These are phyloP conservation scores for Aspergillus uvarum DNA, from an alignment of 2,329 filamentous ascomycete genomes.

Conservation along the genomic window DNA sequence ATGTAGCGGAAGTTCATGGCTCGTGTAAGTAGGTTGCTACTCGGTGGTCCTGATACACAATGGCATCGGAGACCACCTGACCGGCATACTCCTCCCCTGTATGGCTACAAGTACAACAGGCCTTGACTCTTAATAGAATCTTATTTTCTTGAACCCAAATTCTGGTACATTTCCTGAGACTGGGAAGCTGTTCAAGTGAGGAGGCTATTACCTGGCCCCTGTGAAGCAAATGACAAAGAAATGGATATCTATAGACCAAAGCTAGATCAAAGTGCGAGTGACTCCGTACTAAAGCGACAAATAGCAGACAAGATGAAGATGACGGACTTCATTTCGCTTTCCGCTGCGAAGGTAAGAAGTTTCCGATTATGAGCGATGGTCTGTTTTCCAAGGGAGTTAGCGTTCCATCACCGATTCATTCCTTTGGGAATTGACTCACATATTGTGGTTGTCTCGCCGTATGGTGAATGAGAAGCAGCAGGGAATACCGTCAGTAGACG, in stretches of 20 bases:
- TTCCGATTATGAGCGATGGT: slow-evolving; percentile 91
- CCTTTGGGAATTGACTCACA: slow-evolving; percentile 61
- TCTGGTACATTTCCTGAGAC: slow-evolving; percentile 1
- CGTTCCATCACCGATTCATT: neutral
- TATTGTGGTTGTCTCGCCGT: slow-evolving; percentile 88
- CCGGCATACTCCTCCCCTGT: slow-evolving; percentile 10
- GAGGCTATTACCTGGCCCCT: neutral
- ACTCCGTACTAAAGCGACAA: neutral
- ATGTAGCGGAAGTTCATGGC: neutral
- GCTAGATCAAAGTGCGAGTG: neutral
- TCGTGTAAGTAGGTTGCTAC: neutral
- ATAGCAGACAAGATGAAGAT: neutral
- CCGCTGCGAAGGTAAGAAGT: slow-evolving; percentile 86
- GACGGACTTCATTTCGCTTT: slow-evolving; percentile 37
- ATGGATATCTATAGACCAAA: neutral
- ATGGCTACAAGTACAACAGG: neutral
- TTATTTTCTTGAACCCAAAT: neutral
- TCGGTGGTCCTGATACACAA: neutral
- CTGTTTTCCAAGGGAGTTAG: slow-evolving; percentile 48
- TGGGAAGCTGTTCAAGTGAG: neutral
- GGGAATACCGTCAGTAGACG: slow-evolving; percentile 68
- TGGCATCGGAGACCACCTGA: slow-evolving; percentile 13
- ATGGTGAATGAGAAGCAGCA: slow-evolving; percentile 99
- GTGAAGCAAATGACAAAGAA: neutral
- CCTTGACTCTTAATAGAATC: no score